Evolutionary conservation across 192 early-diverging fungal species (phyloP), one percentile per base, ranked within the genome.

Genomic region (Coemansia sp.): DNA sequence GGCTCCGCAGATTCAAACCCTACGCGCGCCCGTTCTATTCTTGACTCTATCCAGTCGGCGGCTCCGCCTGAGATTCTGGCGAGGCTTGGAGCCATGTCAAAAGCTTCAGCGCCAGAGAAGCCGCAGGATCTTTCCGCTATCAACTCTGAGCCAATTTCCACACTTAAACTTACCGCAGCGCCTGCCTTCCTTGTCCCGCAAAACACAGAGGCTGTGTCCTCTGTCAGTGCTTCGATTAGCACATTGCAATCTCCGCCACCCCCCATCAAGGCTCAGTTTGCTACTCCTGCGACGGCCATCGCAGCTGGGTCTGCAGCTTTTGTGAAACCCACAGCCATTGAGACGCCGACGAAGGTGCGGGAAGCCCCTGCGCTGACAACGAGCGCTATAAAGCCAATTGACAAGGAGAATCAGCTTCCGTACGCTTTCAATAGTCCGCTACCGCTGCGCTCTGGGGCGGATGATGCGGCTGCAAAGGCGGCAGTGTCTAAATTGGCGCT

Each of bases 31-130:
- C 64, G 53, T 51, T 56, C 66, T 16, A 28, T 78, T 47, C 22
- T 78, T 16, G 70, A 68, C 19, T 73, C 69, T 3, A 78, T 78
- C 21, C 62, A 71, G 55, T 78, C 70, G 14, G 76, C 70, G 4
- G 76, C 76, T 0, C 76, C 76, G n/a, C 67, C 70, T 0, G 76
- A 64, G 49, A 63, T 78, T 54, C 70, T 65, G 56, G 65, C 67
- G 9, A 55, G 30, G 24, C 48, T 78, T 14, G 63, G 30, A 2
- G 30, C 62, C 7, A 54, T 56, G 6, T 26, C 48, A 2, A 9
- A 50, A n/a, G 23, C 18, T 41, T 22, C 21, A 16, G 24, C 38
- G 4, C 26, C 38, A 31, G 22, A 59, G 22, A 34, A 32, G 23
- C 3, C 22, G 24, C 38, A 26, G 24, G 16, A 58, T 12, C 34